Base-by-base conservation (phyloP, 192 early-diverging fungal species). In the Coemansia sp. region DNA sequence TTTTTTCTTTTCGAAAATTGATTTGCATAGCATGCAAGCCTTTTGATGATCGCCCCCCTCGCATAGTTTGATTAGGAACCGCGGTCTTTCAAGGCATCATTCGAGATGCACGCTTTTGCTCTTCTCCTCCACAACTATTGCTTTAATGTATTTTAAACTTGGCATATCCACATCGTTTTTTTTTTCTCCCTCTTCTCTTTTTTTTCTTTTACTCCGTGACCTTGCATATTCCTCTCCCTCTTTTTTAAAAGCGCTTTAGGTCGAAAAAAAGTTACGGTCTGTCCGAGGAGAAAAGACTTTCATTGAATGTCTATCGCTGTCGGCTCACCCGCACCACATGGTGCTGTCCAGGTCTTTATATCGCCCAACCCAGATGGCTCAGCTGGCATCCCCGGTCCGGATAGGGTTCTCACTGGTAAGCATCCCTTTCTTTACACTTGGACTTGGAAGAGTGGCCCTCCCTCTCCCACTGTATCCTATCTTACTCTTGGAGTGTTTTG, bases 351-450 rank as follows among this genome's bases (percentile, higher is more conserved):
- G 33, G 16, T 70, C 60, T 30, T 40, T 62, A 21, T 70, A 49
- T 63, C 38, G 33, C 26, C 58, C 17, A 60, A 57, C 37, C 16
- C 28, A 6, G 60, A 59, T 37, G 38, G 44, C 13, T n/a, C 61
- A 5, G 9, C 61, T 33, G 68, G 35, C 19, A 50, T 50, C 13
- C 35, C 61, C 5, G 68, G 68, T 6, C 68, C 68, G 5, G 68
- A 70, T 30, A 70, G 59, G 46, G 46, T 70, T 46, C 42, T 70
- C 23, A 63, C 37, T 33, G 68, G 68, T 70, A 70, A 70, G 66
- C 23, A 30, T 9, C 47, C 47, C 47, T 19, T 49, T 5, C 47
- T 19, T 49, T 5, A 17, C 21, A 28, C 46, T 30, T 13, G 26
- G 16, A 4, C 44, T 46, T 10, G 17, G 23, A 11, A 49, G 4